Base-by-base conservation (phyloP, 805 yeast genomes). In the Kregervanrija delftensis region DNA sequence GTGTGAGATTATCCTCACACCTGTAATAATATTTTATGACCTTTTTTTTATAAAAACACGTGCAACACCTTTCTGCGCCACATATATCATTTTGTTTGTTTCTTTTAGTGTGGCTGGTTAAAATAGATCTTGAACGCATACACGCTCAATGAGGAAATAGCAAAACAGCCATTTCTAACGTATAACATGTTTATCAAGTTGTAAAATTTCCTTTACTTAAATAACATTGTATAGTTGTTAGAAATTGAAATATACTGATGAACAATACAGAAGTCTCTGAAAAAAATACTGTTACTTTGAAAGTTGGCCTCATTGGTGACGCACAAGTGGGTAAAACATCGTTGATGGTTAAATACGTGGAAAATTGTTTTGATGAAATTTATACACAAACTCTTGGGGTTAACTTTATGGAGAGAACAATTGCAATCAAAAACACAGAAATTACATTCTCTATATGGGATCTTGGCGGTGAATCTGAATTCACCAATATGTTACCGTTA, bases 271-370 rank as follows among this genome's bases (percentile, higher is more conserved):
- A 33, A n/a, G 35, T 5, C 8, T 14, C 45, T 5, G 60, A 57
- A 34, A 61, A 60, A 42, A 68, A 66, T 48, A 58, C 68, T 47
- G 85, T 82, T 30, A 79, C 86, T 1, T 67, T 91, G 40, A 93
- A 91, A 57, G 89, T 91, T 14, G 98, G 97, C 3, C 76, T 91
- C 39, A 79, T 91, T 41, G 99, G 99, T 5, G 98, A 91, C 64
- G 95, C 96, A 2, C 95, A 88, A 58, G 89, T 90, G 5, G 99
- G 99, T 5, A 91, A 91, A 59, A 91, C 99, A 0, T 87, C 97
- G 5, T 67, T 91, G 47, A 90, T 91, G 98, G 96, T 90, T 17
- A 89, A 91, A 60, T 91, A 90, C 60, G 96, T 91, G n/a, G 96
- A 91, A 59, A 95, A 95, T 44, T 79, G 86, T 32, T 91, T 86